Evolutionary conservation across 1,284 basidiomycete species (phyloP), one percentile per base, ranked within the genome.

Genomic region (Rhodotorula sp.): DNA sequence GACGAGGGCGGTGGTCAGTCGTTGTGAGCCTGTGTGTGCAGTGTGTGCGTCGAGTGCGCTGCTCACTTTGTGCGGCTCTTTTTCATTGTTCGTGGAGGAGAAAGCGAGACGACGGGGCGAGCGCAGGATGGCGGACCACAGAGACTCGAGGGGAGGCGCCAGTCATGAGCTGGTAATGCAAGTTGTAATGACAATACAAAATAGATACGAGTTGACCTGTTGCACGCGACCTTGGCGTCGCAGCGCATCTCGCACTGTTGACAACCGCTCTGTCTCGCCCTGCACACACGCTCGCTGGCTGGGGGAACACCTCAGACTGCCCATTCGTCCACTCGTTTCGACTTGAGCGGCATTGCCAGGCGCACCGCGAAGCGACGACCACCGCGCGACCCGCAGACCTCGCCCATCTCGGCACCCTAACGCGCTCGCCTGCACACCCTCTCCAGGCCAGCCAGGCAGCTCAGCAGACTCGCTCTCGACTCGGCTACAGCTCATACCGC

Each of bases 41-140:
- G 46, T 13, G 24, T 19, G 29, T 30, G 20, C 10, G 47, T 13
- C 30, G 11, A 51, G 44, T 20, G 29, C 30, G 46, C 52, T 44
- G 39, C 39, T 44, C 39, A 44, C 39, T 59, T 53, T 46, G 36
- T 65, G 63, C 57, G 17, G 63, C 63, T 56, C 55, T 44, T 51
- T 34, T 52, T 34, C 44, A 52, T 59, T 64, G 56, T 59, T 58
- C 36, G 44, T 36, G n/a, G 32, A 55, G 47, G 49, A 62, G 48
- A 29, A 52, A 59, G 39, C 39, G 39, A 44, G 11, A 17, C 13
- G 39, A 44, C 39, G 39, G 39, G 13, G 39, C 39, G 39, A 44
- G 39, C 39, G 39, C 39, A 15, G 39, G 39, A 10, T 15, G 39
- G 39, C 19, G 39, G 39, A 4, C 39, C 39, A 13, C 13, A 10